These are phyloP conservation scores for Tolypocladium tundrense DNA, from an alignment of 2,329 filamentous ascomycete genomes.

Conservation along the genomic window DNA sequence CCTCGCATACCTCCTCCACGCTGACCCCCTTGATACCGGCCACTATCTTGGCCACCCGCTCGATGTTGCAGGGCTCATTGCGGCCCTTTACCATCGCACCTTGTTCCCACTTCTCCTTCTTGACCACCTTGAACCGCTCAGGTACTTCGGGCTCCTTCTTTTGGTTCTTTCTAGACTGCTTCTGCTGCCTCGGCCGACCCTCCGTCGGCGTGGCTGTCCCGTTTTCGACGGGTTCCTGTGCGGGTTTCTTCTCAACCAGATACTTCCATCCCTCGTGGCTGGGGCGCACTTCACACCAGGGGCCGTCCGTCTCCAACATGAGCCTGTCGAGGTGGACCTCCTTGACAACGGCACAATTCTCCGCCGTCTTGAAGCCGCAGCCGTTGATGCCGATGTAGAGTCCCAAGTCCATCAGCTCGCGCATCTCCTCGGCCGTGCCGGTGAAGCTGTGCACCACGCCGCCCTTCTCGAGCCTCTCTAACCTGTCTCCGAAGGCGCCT, in stretches of 20 bases:
- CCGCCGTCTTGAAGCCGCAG: slow-evolving; percentile 87
- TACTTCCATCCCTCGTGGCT: slow-evolving; percentile 78
- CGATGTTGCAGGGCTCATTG: slow-evolving; percentile 85
- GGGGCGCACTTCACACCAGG: slow-evolving; percentile 91
- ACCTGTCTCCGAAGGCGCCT: slow-evolving; percentile 41
- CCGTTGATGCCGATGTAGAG: slow-evolving; percentile 94
- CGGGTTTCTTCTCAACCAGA: slow-evolving; percentile 32
- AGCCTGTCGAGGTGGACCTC: slow-evolving; percentile 68
- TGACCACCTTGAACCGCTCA: slow-evolving; percentile 69
- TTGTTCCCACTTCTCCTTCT: slow-evolving; percentile 90
- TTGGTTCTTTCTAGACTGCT: slow-evolving; percentile 30
- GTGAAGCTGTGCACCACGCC: slow-evolving; percentile 95
- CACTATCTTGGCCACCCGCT: slow-evolving; percentile 78
- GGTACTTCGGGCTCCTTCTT: slow-evolving; percentile 58
- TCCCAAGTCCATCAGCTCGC: slow-evolving; percentile 65
- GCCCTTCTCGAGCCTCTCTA: slow-evolving; percentile 59
- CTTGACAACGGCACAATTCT: slow-evolving; percentile 79
- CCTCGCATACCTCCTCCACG: slow-evolving; percentile 76
- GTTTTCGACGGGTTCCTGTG: slow-evolving; percentile 14
- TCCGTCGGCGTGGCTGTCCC: slow-evolving; percentile 8
- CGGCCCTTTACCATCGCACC: slow-evolving; percentile 88
- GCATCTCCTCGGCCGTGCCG: slow-evolving; percentile 76
- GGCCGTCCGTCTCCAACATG: slow-evolving; percentile 95
- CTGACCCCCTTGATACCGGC: slow-evolving; percentile 73
- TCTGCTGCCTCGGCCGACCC: slow-evolving; percentile 11